phyloP scores from a whole-genome alignment of 1,139 yeast genomes.

The Zhuliangozyma blackwelliae region DNA sequence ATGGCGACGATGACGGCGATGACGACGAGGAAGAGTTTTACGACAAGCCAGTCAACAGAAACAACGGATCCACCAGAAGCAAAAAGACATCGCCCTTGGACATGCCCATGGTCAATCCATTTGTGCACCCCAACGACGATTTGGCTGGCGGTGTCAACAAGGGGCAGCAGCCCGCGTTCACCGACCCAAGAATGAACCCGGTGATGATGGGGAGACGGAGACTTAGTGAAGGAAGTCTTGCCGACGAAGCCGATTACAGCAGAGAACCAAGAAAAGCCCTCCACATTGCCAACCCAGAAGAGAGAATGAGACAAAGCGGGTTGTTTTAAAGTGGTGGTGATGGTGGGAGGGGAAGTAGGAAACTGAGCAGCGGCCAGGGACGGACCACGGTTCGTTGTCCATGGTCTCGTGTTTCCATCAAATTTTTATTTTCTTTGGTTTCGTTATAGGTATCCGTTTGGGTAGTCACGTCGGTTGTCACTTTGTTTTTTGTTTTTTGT shows the following conservation, averaged over 20 bases:
- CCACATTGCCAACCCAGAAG: slow-evolving; percentile 72
- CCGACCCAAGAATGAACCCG: slow-evolving; percentile 60
- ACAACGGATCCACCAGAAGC: slow-evolving; percentile 22
- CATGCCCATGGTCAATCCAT: slow-evolving; percentile 49
- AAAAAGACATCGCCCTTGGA: slow-evolving; percentile 29
- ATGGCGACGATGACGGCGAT: slow-evolving; percentile 40
- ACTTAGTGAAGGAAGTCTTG: slow-evolving; percentile 68
- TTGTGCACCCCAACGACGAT: slow-evolving; percentile 57
- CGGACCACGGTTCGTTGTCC: no score
- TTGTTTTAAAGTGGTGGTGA: neutral
- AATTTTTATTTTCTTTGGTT: no score
- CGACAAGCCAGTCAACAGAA: slow-evolving; percentile 28
- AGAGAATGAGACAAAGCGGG: slow-evolving; percentile 6
- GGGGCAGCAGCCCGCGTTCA: slow-evolving; percentile 17
- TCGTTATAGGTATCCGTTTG: no score
- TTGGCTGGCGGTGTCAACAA: slow-evolving; percentile 19
- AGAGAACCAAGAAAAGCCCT: slow-evolving; percentile 49
- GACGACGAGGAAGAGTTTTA: slow-evolving; percentile 46
- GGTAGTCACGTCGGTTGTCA: no score
- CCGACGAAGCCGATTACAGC: slow-evolving; percentile 75
- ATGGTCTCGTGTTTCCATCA: no score
- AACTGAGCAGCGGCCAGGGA: no score
- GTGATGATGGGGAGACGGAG: slow-evolving; percentile 71
- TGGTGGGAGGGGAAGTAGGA: no score
- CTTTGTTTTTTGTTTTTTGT: neutral